phyloP scores from a whole-genome alignment of 1,139 yeast genomes.

The Protomyces lactucae-debilis region DNA sequence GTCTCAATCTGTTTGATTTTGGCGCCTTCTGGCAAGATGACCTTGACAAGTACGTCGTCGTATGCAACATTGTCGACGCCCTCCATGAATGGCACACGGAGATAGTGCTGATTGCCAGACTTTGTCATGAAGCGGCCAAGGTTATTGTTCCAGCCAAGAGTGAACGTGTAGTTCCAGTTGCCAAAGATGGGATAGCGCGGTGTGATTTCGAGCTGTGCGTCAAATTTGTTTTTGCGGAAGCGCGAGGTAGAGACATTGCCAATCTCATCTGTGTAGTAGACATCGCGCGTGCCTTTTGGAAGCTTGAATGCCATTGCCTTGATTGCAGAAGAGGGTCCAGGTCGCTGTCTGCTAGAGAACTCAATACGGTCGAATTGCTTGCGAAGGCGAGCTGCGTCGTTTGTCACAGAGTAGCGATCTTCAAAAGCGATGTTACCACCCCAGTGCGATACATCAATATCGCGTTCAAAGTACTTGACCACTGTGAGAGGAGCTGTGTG shows the following conservation, averaged over 20 bases:
- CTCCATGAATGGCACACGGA: slow-evolving; percentile 66
- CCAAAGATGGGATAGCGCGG: slow-evolving; percentile 95
- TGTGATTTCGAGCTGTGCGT: slow-evolving; percentile 51
- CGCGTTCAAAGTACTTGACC: slow-evolving; percentile 60
- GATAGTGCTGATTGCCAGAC: slow-evolving; percentile 50
- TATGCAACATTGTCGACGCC: slow-evolving; percentile 68
- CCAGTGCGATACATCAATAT: slow-evolving; percentile 81
- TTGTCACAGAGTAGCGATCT: slow-evolving; percentile 77
- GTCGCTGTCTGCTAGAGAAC: slow-evolving; percentile 34
- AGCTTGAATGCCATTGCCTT: slow-evolving; percentile 50
- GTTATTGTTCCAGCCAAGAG: slow-evolving; percentile 80
- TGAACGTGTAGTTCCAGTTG: slow-evolving; percentile 93
- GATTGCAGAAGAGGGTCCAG: slow-evolving; percentile 41
- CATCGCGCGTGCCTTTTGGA: slow-evolving; percentile 51
- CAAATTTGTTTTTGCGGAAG: slow-evolving; percentile 40
- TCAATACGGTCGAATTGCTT: slow-evolving; percentile 45
- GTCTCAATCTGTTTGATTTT: slow-evolving; percentile 47
- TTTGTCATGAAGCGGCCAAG: slow-evolving; percentile 52
- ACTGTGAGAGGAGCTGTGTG: slow-evolving; percentile 64
- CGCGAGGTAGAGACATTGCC: slow-evolving; percentile 89
- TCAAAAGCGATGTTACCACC: slow-evolving; percentile 60
- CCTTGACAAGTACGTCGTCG: slow-evolving; percentile 54
- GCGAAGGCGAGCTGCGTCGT: slow-evolving; percentile 65
- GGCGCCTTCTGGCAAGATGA: slow-evolving; percentile 89
- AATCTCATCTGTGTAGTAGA: slow-evolving; percentile 79